Conservation (phyloP, 768 basidiomycete genomes). For the Wakefieldia striispora region DNA sequence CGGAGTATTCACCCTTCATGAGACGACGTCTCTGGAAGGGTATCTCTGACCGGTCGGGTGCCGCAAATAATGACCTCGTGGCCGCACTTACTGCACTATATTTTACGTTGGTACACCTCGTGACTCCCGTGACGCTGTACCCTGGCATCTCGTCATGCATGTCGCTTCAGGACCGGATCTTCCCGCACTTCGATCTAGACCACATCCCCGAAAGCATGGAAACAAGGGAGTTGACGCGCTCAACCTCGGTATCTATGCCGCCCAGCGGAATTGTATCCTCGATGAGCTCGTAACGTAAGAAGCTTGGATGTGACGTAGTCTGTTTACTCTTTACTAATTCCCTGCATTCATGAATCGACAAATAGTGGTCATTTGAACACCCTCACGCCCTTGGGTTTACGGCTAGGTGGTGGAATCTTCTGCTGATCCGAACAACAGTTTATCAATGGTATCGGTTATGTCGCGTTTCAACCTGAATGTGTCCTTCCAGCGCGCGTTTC, state of each 20-base stretch:
- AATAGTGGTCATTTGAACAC: too few species aligned
- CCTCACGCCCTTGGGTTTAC: too few species aligned
- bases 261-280: constrained; percentile 12
- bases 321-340: background rate
- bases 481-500: too few species aligned
- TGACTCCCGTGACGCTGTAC: constrained; percentile 31
- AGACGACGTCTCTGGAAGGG: constrained; percentile 26
- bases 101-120: constrained; percentile 23
- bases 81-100: constrained; percentile 13
- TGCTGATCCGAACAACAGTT: background rate
- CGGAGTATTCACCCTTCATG: background rate
- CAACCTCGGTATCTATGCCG: constrained; percentile 32
- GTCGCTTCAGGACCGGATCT: constrained; percentile 23
- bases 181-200: constrained; percentile 39
- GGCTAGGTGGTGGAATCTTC: background rate
- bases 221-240: constrained; percentile 31
- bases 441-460: background rate
- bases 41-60: constrained; percentile 31
- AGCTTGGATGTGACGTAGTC: background rate
- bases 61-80: constrained; percentile 14
- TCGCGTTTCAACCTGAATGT: background rate
- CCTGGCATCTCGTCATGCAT: constrained; percentile 22
- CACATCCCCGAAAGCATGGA: constrained; percentile 33
- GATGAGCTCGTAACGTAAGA: background rate
- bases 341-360: background rate